Conservation (phyloP, 2,329 filamentous ascomycete genomes). For the Tolypocladium endophyticum region DNA sequence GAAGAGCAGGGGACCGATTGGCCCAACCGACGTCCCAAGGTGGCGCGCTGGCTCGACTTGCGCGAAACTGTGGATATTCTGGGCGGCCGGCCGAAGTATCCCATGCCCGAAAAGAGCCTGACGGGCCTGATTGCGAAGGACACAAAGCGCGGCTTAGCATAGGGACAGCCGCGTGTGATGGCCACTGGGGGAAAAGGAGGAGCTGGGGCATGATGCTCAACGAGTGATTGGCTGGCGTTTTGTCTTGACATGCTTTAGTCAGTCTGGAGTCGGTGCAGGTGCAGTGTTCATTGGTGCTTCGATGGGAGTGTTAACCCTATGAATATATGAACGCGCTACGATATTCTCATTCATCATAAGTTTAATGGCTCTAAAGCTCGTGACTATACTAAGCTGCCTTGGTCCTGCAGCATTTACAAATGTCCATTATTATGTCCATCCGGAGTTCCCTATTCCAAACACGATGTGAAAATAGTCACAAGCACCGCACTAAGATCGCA, state of each 20-base stretch:
- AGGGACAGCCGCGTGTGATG: not conserved
- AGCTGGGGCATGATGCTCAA: not conserved
- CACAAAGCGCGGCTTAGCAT: constrained; percentile 40
- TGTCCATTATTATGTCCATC: not conserved
- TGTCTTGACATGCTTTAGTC: not conserved
- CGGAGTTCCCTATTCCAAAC: not conserved
- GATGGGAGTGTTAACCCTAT: not conserved
- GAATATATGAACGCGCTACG: not conserved
- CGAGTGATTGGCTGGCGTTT: not conserved
- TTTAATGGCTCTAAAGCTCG: not conserved
- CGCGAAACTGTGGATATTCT: constrained; percentile 77
- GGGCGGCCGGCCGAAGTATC: constrained; percentile 55
- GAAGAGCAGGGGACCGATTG: constrained; percentile 87
- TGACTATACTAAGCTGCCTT: not conserved
- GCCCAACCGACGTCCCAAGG: constrained; percentile 74
- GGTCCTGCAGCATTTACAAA: not conserved
- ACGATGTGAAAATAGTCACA: not conserved
- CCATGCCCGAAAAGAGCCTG: constrained; percentile 37
- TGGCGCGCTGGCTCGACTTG: constrained; percentile 76
- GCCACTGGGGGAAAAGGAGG: not conserved
- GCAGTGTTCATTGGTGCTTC: not conserved
- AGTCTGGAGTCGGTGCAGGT: not conserved
- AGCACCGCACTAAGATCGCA: too few species aligned
- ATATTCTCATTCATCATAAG: not conserved
- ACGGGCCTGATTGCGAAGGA: constrained; percentile 48